Base-by-base conservation (phyloP, 176 grass and related monocot species). In the Zoysia japonica region DNA sequence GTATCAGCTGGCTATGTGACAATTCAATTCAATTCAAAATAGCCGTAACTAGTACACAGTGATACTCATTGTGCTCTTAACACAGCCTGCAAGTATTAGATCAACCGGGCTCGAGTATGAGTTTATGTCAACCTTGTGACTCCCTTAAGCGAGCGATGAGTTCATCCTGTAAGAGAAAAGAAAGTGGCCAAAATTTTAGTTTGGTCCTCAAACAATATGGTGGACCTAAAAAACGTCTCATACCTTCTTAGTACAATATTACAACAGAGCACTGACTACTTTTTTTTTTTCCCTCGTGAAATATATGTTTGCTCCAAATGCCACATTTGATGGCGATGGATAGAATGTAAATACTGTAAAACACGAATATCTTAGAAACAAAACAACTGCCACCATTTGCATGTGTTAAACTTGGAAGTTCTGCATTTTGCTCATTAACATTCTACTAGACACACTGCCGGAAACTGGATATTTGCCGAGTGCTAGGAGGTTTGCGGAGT, bases 111-210 rank as follows among this genome's bases (percentile, higher is more conserved):
- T 70, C 40, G 3, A 36, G 2, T 28, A 28, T 28, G 43, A 66
- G 19, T 53, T 28, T 2, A 72, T 48, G 63, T 89, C 74, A 87
- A 53, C 62, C 62, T 52, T 78, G 80, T 3, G 75, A 17, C 75
- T 86, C 73, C 50, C 57, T 87, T 77, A 93, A 80, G 44, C 85
- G 85, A 66, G 78, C 15, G 39, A 90, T 88, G 80, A 93, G 50
- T 76, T 93, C 88, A 49, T 84, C 88, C 92, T 94, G 77, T 67
- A 70, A 17, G 43, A 73, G 42, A 1, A 76, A 81, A 79, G 42
- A 11, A 36, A 13, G 46, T 2, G 13, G 49, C 64, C 62, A 68
- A 36, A 52, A 63, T 64, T 64, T 86, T 11, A 47, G 57, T 54
- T 46, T 40, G 57, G 3, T 47, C 50, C 43, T 64, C 5, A 1